These are phyloP conservation scores for Talaromyces sp. DNA, from an alignment of 2,329 filamentous ascomycete species.

Conservation along the genomic window DNA sequence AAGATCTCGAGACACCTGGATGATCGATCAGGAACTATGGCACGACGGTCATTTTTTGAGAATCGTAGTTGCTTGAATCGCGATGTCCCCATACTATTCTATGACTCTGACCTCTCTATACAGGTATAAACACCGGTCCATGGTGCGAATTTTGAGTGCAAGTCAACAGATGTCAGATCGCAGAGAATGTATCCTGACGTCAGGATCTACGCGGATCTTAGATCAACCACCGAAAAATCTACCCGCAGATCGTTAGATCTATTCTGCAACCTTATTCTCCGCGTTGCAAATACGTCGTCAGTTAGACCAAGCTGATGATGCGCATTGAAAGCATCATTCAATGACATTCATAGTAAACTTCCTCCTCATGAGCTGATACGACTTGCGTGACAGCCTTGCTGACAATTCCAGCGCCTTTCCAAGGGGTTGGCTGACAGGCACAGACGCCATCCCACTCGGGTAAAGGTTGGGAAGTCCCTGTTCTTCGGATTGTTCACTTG, in stretches of 20 bases:
- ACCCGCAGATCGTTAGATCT: neutral
- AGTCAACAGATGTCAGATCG: neutral
- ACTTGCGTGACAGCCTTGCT: no score
- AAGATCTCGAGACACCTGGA: neutral
- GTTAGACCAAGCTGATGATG: neutral
- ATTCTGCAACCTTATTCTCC: neutral
- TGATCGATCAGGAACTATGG: neutral
- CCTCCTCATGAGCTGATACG: no score
- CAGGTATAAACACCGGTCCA: neutral
- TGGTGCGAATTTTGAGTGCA: neutral
- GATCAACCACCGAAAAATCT: neutral
- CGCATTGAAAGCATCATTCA: neutral
- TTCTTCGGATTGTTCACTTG: no score
- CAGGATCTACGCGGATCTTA: neutral
- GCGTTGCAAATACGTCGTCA: neutral
- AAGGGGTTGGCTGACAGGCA: no score
- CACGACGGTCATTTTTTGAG: no score
- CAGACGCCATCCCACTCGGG: no score
- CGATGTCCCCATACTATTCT: neutral
- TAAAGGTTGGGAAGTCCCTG: no score
- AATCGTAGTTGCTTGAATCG: neutral
- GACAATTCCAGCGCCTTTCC: no score
- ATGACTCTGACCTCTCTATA: neutral
- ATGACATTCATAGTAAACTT: no score
- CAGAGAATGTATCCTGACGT: neutral